Evolutionary conservation across 768 basidiomycete species (phyloP).

Genomic region (Mycena indigotica): DNA sequence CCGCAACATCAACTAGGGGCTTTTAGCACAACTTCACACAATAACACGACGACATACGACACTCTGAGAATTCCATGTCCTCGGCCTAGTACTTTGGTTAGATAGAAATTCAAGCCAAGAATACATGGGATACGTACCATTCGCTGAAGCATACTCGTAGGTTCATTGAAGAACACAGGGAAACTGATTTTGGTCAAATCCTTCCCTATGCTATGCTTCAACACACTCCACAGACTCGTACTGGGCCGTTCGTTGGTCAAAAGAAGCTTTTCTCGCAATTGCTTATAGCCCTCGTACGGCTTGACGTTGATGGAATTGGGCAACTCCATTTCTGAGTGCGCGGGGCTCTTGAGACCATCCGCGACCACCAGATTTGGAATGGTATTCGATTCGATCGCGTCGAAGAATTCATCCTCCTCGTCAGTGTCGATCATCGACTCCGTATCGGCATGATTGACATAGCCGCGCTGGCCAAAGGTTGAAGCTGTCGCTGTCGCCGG

Average conservation of each 20-base stretch:
- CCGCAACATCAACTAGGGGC: conserved; percentile 78
- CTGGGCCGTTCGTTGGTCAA: conserved; percentile 82
- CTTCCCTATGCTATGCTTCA: conserved; percentile 95
- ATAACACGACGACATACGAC: conserved; percentile 53
- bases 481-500: conserved; percentile 18
- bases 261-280: conserved; percentile 61
- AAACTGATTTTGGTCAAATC: conserved; percentile 95
- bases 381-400: conserved; percentile 85
- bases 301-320: conserved; percentile 23
- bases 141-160: conserved; percentile 94
- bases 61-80: conserved; percentile 97
- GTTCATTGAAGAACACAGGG: conserved; percentile 91
- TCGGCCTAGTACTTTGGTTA: conserved; percentile 58
- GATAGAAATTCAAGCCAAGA: conserved; percentile 8
- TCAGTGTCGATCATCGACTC: conserved; percentile 50
- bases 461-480: conserved; percentile 13
- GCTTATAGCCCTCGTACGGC: conserved; percentile 68
- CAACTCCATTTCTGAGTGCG: conserved; percentile 31
- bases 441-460: conserved; percentile 20
- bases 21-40: background rate
- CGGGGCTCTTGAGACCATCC: conserved; percentile 57
- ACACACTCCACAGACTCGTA: conserved; percentile 90
- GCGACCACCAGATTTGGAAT: conserved; percentile 77
- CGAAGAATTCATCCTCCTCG: conserved; percentile 96
- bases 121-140: conserved; percentile 57